Percentiles rank a stretch among this genome's conserved stretches.
These are phyloP conservation scores for Apiotrichum sp. DNA, from an alignment of 1,284 basidiomycete genomes.

Conservation along the genomic window DNA sequence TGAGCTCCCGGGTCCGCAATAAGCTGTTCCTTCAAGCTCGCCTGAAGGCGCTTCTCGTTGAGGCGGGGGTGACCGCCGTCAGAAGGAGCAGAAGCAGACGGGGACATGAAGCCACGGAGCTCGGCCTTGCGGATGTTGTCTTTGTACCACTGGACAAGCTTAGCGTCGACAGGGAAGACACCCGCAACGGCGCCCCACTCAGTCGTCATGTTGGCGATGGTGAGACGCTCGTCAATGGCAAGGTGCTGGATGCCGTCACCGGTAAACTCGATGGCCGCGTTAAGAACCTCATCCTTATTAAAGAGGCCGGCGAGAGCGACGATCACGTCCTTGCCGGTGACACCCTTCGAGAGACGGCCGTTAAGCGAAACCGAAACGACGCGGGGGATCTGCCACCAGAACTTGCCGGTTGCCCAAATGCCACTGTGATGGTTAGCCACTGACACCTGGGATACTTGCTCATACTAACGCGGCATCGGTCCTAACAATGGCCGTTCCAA, in stretches of 20 bases:
- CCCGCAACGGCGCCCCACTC: constrained; percentile 98
- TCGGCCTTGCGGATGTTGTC: constrained; percentile 69
- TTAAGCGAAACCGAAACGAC: constrained; percentile 92
- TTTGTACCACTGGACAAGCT: constrained; percentile 83
- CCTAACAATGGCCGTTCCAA: constrained; percentile 93
- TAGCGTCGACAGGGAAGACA: constrained; percentile 87
- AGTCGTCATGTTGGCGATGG: constrained; percentile 98
- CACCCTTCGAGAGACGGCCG: constrained; percentile 75
- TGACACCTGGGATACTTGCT: not conserved
- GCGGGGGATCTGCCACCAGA: constrained; percentile 99
- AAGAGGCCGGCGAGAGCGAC: constrained; percentile 95
- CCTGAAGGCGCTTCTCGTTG: constrained; percentile 66
- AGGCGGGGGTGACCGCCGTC: constrained; percentile 70
- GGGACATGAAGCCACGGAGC: constrained; percentile 60
- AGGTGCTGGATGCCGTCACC: constrained; percentile 82
- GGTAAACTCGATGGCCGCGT: constrained; percentile 96
- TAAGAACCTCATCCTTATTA: constrained; percentile 95
- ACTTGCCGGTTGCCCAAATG: constrained; percentile 97
- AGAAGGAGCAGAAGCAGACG: constrained; percentile 40
- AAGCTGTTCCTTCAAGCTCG: constrained; percentile 56
- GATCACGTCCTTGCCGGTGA: constrained; percentile 97
- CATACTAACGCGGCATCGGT: constrained; percentile 52
- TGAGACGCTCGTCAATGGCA: constrained; percentile 84
- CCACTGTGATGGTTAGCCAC: constrained; percentile 48
- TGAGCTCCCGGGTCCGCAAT: constrained; percentile 69